A percentile compares a stretch with the other conserved stretches of the same genome.
These are phyloP conservation scores for Oryza meridionalis DNA, from an alignment of 176 grass and related monocot species.

Conservation along the genomic window DNA sequence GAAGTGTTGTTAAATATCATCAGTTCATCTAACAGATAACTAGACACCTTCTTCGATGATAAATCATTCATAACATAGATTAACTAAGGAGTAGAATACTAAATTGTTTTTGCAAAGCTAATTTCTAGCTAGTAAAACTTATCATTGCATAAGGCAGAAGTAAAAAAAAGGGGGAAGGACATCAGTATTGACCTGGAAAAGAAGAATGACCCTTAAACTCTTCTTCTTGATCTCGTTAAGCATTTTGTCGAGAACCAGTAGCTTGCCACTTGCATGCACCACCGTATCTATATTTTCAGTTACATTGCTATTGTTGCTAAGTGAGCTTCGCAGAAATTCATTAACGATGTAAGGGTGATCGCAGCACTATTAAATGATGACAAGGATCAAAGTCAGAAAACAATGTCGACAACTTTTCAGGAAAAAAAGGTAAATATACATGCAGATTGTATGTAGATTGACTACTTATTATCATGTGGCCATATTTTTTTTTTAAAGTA, in stretches of 20 bases:
- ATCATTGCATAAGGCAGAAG: conserved; percentile 6
- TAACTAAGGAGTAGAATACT: neutral
- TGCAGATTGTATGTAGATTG: conserved; percentile 27
- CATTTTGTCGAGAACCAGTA: conserved; percentile 83
- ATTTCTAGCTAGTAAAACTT: conserved; percentile 25
- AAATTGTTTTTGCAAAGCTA: conserved; percentile 11
- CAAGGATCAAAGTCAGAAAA: conserved; percentile 33
- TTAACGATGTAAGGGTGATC: conserved; percentile 85
- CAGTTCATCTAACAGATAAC: neutral
- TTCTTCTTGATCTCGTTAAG: conserved; percentile 60
- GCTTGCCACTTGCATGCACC: conserved; percentile 66
- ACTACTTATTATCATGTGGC: conserved; percentile 25
- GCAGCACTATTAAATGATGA: conserved; percentile 72
- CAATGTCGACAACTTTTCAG: conserved; percentile 9
- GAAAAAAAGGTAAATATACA: neutral
- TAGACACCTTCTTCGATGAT: conserved; percentile 27
- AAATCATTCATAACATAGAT: conserved; percentile 14
- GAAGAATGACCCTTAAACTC: conserved; percentile 63
- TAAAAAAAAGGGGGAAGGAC: conserved; percentile 1
- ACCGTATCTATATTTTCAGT: conserved; percentile 51
- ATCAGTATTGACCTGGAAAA: conserved; percentile 71
- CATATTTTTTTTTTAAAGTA: conserved; percentile 25
- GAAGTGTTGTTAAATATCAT: conserved; percentile 2
- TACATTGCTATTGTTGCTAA: conserved; percentile 37
- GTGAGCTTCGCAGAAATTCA: conserved; percentile 45